Evolutionary conservation across 192 early-diverging fungal genomes (phyloP).

Genomic region (Borealophlyctis nickersoniae): DNA sequence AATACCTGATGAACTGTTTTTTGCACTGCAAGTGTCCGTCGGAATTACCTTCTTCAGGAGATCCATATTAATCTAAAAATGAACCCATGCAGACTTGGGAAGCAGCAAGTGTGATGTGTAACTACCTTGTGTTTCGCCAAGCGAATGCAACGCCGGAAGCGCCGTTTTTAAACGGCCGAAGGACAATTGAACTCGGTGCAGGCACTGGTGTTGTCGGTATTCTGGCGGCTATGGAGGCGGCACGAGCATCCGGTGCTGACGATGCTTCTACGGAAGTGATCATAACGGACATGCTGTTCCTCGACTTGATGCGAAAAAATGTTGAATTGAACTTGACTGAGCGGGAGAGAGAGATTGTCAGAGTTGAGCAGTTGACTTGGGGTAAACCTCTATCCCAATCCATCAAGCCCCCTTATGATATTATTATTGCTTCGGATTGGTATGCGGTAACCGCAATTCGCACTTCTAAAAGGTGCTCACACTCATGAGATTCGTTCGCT

Average conservation of each 20-base stretch:
- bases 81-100: constrained; percentile 39
- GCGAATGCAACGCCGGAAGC: neutral
- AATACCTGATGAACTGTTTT: too few relatives aligned
- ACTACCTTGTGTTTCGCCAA: constrained; percentile 28
- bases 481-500: too few relatives aligned
- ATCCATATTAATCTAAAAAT: too few relatives aligned
- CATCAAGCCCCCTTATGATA: constrained; percentile 22
- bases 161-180: constrained; percentile 1
- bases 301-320: constrained; percentile 47
- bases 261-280: constrained; percentile 10
- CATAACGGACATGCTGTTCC: constrained; percentile 52
- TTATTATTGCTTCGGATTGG: constrained; percentile 50
- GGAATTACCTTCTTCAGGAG: too few relatives aligned
- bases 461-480: too few relatives aligned
- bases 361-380: constrained; percentile 27
- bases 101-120: constrained; percentile 38
- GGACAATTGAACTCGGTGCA: constrained; percentile 40
- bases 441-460: neutral
- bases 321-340: constrained; percentile 35
- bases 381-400: constrained; percentile 22
- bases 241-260: neutral
- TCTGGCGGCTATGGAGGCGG: constrained; percentile 34
- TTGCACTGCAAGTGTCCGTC: too few relatives aligned
- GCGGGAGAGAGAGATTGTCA: constrained; percentile 8
- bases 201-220: constrained; percentile 52